phyloP scores from a whole-genome alignment of 2,329 filamentous ascomycete genomes.

The Neonectria sp. region DNA sequence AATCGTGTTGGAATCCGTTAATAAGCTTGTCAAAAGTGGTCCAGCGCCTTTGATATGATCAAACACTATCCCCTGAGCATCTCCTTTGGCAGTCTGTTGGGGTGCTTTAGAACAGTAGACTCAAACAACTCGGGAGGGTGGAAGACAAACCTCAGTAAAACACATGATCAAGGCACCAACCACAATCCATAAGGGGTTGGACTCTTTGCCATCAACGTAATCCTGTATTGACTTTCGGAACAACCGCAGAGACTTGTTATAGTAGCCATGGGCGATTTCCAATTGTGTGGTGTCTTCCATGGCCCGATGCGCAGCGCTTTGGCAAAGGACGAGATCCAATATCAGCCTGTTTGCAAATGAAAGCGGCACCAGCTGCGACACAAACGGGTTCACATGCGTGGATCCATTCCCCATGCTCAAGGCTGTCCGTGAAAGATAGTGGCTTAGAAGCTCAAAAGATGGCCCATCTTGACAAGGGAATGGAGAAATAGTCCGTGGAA shows the following conservation, averaged over 20 bases:
- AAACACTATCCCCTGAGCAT: slow-evolving; percentile 56
- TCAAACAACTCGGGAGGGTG: background rate
- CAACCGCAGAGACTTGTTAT: slow-evolving; percentile 40
- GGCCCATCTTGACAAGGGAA: slow-evolving; percentile 5
- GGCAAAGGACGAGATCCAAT: slow-evolving; percentile 55
- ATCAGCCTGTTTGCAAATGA: slow-evolving; percentile 55
- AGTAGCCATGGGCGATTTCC: slow-evolving; percentile 38
- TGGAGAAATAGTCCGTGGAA: slow-evolving; percentile 5
- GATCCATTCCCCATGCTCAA: slow-evolving; percentile 58
- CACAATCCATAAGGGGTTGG: slow-evolving; percentile 49
- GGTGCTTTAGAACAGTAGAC: too few relatives aligned
- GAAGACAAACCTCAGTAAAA: slow-evolving; percentile 55
- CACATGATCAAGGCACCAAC: slow-evolving; percentile 57
- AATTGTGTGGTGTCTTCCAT: slow-evolving; percentile 21
- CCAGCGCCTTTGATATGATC: slow-evolving; percentile 56
- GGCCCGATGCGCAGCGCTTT: slow-evolving; percentile 48
- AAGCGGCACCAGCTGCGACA: slow-evolving; percentile 55
- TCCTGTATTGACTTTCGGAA: slow-evolving; percentile 42
- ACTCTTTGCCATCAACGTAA: slow-evolving; percentile 36
- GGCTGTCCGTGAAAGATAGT: slow-evolving; percentile 55
- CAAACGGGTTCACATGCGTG: slow-evolving; percentile 54
- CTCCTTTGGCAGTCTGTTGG: slow-evolving; percentile 46
- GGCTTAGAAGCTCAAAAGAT: slow-evolving; percentile 54
- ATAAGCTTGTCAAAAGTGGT: slow-evolving; percentile 50
- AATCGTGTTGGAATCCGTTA: slow-evolving; percentile 47